These are phyloP conservation scores for Isatis lusitanica DNA, from an alignment of 441 rosid species.

Conservation along the genomic window DNA sequence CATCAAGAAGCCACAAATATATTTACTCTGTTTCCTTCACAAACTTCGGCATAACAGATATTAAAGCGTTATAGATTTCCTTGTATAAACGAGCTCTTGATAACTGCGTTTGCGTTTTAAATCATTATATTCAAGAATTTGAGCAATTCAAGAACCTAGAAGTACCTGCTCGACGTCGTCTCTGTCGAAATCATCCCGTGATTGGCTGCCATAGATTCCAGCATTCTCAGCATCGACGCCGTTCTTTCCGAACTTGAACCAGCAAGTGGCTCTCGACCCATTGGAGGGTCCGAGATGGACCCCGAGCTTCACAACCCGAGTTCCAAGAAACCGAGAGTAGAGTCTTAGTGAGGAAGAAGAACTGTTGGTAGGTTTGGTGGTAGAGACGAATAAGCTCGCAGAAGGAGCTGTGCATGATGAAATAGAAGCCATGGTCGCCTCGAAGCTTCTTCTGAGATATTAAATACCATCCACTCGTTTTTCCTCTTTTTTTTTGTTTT, in stretches of 20 bases:
- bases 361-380: constrained; percentile 27
- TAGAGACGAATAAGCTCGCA: constrained; percentile 26
- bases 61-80: not conserved
- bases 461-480: constrained; percentile 27
- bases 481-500: not conserved
- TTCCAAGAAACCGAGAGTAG: constrained; percentile 59
- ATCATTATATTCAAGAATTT: not conserved
- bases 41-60: not conserved
- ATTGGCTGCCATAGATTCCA: constrained; percentile 87
- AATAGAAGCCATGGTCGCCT: constrained; percentile 59
- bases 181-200: constrained; percentile 82
- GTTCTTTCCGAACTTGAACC: constrained; percentile 84
- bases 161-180: constrained; percentile 90
- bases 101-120: not conserved
- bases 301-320: constrained; percentile 30
- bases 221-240: constrained; percentile 94
- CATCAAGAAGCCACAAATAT: not conserved
- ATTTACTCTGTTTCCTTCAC: not conserved
- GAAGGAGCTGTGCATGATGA: constrained; percentile 44
- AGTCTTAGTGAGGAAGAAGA: constrained; percentile 37
- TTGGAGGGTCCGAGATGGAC: constrained; percentile 67
- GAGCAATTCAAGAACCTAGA: constrained; percentile 5
- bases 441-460: constrained; percentile 3
- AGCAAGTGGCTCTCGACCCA: constrained; percentile 66
- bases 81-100: not conserved